Evolutionary conservation across 108 stramenopile species (phyloP).

Genomic region (Parietichytrium sp.): DNA sequence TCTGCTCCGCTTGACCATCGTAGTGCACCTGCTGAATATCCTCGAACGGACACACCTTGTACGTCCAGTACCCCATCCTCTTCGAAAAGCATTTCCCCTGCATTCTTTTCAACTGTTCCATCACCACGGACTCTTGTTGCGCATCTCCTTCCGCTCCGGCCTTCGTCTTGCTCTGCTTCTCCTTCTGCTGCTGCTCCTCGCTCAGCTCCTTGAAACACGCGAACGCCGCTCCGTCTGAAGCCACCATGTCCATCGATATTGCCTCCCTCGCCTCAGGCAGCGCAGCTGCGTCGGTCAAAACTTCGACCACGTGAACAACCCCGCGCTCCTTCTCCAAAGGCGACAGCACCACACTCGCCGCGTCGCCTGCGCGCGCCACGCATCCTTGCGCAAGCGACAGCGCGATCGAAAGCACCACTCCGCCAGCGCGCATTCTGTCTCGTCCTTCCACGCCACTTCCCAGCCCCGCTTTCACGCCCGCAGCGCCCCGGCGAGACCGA

Average conservation of each 20-base stretch:
- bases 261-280: neutral
- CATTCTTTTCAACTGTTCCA: neutral
- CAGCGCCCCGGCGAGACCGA: too few relatives aligned
- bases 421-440: too few relatives aligned
- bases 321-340: neutral
- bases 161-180: neutral
- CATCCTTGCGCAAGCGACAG: too few relatives aligned
- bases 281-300: neutral
- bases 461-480: too few relatives aligned
- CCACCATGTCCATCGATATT: neutral
- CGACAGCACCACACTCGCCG: too few relatives aligned
- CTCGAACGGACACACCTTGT: conserved; percentile 1
- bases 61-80: conserved; percentile 16
- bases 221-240: neutral
- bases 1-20: neutral
- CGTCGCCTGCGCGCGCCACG: too few relatives aligned
- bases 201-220: neutral
- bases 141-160: neutral
- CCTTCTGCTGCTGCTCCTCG: neutral
- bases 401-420: too few relatives aligned
- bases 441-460: too few relatives aligned
- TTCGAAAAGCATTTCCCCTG: neutral
- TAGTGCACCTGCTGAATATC: conserved; percentile 1
- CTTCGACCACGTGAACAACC: neutral
- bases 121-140: neutral